Evolutionary conservation across 1,139 yeast species (phyloP), one percentile per base, ranked within the genome.

Genomic region (Blastobotrys proliferans): DNA sequence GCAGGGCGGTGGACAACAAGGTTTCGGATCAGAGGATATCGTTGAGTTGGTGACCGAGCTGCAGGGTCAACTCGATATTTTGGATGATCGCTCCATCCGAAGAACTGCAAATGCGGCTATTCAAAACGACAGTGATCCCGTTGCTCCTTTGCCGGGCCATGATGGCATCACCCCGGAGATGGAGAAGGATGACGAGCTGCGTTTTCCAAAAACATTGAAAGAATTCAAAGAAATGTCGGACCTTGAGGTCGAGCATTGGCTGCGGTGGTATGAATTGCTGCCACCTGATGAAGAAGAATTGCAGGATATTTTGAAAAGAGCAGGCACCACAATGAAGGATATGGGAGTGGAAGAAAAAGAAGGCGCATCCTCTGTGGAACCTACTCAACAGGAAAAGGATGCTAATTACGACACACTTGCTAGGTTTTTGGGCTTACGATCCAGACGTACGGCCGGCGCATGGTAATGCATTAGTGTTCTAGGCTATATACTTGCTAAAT

Each of bases 1-100:
- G 13, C 45, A 41, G n/a, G 55, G 24, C 10, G 31, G 36, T 11
- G 40, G 40, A 11, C 21, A 75, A 3, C 90, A 83, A 49, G 81
- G 73, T 49, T 83, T 81, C 29, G 79, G 88, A 11, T 82, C 84
- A 53, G 94, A 84, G 46, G 97, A 90, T 57, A 68, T 90, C 16
- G 86, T 84, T 1, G 87, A 83, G 56, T 66, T 86, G 37, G 97
- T 88, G 10, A 88, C 88, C 5, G 97, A 90, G 61, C 67, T 90
- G 47, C 97, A 88, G 63, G 83, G 84, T 4, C 97, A 90, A 64
- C 71, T 90, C 55, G 94, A 85, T 41, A 47, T 66, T 29, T 51
- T 67, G 24, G 70, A 67, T 38, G 69, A 71, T 47, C 57, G 65
- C 27, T 59, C 63, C 16, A 51, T 63, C 14, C 58, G 67, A 22